Evolutionary conservation across 1,284 basidiomycete genomes (phyloP), one percentile per base, ranked within the genome.

Genomic region (Blastosporella zonata): DNA sequence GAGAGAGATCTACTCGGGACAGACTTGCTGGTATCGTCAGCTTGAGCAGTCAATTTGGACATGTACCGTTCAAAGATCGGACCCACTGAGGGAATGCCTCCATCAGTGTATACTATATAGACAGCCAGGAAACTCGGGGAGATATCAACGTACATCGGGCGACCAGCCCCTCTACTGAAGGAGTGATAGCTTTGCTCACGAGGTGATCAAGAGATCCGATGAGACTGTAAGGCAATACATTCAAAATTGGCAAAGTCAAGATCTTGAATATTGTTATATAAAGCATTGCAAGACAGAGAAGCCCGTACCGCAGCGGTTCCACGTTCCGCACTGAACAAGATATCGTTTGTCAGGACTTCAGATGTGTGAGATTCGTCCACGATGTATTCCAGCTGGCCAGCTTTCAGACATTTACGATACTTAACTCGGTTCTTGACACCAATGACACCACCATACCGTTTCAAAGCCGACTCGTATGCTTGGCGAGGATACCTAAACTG

Each of bases 341-440:
- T 17, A 17, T 50, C 43, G 12, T 50, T 44, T 13, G 36, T 44
- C 15, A 50, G 48, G 13, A 50, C 43, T 41, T 44, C 6, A 23
- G 23, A 13, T 8, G 20, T 20, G 12, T 45, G 48, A 35, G 48
- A 50, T 3, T 41, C 29, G 12, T 50, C 48, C 0, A 45, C 48
- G 23, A 50, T 50, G 29, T 45, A 50, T 41, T 50, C 48, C 33
- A 50, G n/a, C 48, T 50, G 10, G 21, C 31, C 9, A 40, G 1
- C 23, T 33, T 7, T 36, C n/a, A 12, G 5, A 39, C 2, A 18
- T 21, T 27, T 6, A 15, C 0, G 12, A 1, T 6, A 15, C 36
- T 35, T 18, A 45, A n/a, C 43, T 35, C 48, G 37, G 18, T 45
- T 50, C 31, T 50, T 50, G 43, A 50, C 48, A 5, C 48, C 43